These are phyloP conservation scores for Pichia paraexigua DNA, from an alignment of 805 yeast genomes.

Conservation along the genomic window DNA sequence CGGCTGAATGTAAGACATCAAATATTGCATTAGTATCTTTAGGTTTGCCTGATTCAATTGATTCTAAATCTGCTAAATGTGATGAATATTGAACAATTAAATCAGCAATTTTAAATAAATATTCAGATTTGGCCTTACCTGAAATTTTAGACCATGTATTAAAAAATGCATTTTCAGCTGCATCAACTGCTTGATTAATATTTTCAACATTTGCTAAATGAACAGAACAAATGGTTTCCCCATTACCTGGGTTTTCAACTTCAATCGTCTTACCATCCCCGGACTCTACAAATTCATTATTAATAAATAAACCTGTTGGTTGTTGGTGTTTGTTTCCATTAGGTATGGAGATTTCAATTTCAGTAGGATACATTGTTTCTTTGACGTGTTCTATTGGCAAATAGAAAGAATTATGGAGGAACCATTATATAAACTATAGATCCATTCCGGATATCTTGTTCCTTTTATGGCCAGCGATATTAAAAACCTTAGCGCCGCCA, in stretches of 20 bases:
- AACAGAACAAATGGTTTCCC: conserved; percentile 41
- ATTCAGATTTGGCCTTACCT: conserved; percentile 39
- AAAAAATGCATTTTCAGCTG: conserved; percentile 44
- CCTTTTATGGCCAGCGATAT: background rate
- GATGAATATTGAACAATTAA: conserved; percentile 42
- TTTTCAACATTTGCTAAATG: conserved; percentile 45
- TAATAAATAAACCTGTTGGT: conserved; percentile 86
- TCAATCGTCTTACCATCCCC: conserved; percentile 48
- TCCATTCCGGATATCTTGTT: background rate
- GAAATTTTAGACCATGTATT: conserved; percentile 39
- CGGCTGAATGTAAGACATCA: conserved; percentile 53
- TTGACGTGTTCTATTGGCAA: too few relatives aligned
- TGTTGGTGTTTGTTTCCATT: conserved; percentile 48
- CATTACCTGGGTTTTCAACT: conserved; percentile 51
- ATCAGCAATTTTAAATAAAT: conserved; percentile 41
- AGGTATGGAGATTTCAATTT: conserved; percentile 30
- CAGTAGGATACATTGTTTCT: conserved; percentile 1
- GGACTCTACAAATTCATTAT: conserved; percentile 61
- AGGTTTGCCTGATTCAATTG: conserved; percentile 55
- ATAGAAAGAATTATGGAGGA: background rate
- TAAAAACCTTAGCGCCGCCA: background rate
- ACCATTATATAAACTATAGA: too few relatives aligned
- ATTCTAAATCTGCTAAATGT: conserved; percentile 47
- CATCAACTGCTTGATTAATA: conserved; percentile 44
- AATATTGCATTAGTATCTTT: conserved; percentile 41